Percentiles rank a stretch among this genome's conserved stretches.
phyloP scores from a whole-genome alignment of 495 filamentous ascomycete species.

The Thermothielavioides terrestris region DNA sequence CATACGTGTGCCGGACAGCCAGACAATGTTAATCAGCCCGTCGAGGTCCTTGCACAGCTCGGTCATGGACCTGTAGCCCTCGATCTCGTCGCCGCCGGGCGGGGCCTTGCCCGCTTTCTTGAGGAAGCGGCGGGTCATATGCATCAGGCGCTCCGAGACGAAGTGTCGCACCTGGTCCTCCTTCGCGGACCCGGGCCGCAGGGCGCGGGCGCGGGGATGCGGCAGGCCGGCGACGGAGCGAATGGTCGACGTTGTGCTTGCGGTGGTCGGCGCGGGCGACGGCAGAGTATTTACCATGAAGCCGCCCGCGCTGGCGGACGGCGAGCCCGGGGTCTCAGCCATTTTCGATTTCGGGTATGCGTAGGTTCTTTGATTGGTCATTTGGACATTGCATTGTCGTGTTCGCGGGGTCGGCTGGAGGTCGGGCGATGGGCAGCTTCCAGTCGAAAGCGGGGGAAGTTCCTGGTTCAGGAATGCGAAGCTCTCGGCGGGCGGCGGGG shows the following conservation, averaged over 20 bases:
- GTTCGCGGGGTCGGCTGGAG: not conserved
- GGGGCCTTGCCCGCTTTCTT: conserved; percentile 56
- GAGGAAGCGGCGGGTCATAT: conserved; percentile 60
- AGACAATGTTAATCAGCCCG: conserved; percentile 63
- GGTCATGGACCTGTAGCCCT: conserved; percentile 59
- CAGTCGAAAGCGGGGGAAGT: not conserved
- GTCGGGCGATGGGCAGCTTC: too few species aligned
- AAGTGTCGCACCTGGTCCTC: conserved; percentile 67
- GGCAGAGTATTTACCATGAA: conserved; percentile 44
- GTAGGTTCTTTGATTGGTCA: not conserved
- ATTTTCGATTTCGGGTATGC: conserved; percentile 21
- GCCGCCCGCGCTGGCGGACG: not conserved
- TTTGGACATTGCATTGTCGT: conserved; percentile 18
- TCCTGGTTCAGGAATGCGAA: not conserved
- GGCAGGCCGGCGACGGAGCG: conserved; percentile 44
- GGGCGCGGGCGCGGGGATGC: conserved; percentile 52
- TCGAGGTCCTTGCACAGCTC: conserved; percentile 66
- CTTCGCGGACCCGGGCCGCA: conserved; percentile 63
- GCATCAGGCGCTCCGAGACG: conserved; percentile 52
- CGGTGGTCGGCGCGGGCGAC: conserved; percentile 50
- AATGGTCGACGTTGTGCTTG: conserved; percentile 35
- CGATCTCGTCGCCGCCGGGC: conserved; percentile 34
- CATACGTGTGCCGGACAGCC: conserved; percentile 77
- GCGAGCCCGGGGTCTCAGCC: conserved; percentile 18
- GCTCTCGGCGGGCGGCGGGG: too few species aligned